These are phyloP conservation scores for Mycena floridula DNA, from an alignment of 768 basidiomycete species.

Conservation along the genomic window DNA sequence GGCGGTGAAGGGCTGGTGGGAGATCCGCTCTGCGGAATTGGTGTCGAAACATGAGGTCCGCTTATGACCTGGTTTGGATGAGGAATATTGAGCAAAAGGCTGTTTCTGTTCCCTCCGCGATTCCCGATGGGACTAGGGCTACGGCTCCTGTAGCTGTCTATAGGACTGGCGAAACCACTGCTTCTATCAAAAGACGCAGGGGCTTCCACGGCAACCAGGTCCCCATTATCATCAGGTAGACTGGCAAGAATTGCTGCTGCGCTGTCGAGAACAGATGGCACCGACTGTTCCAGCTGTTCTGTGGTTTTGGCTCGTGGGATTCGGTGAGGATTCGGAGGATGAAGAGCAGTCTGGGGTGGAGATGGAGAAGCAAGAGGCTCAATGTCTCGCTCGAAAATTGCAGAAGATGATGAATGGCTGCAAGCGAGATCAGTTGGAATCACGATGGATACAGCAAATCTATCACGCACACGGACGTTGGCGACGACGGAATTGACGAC, in stretches of 20 bases:
- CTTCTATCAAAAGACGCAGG: slow-evolving; percentile 27
- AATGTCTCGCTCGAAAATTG: slow-evolving; percentile 90
- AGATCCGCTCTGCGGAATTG: slow-evolving; percentile 6
- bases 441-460: neutral
- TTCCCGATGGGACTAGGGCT: slow-evolving; percentile 65
- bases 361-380: slow-evolving; percentile 45
- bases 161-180: slow-evolving; percentile 17
- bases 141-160: slow-evolving; percentile 61
- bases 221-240: slow-evolving; percentile 30
- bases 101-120: slow-evolving; percentile 12
- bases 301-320: slow-evolving; percentile 67
- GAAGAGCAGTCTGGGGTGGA: slow-evolving; percentile 18
- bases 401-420: slow-evolving; percentile 74
- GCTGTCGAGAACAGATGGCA: slow-evolving; percentile 80
- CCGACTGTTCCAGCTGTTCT: slow-evolving; percentile 70
- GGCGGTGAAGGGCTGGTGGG: slow-evolving; percentile 4
- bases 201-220: slow-evolving; percentile 58
- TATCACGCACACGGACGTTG: slow-evolving; percentile 63
- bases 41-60: too few species aligned
- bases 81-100: neutral
- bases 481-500: slow-evolving; percentile 72
- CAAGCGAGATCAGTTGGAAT: neutral
- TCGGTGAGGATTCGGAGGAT: slow-evolving; percentile 60
- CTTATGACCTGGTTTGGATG: too few species aligned
- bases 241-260: slow-evolving; percentile 69